A percentile compares a stretch with the other conserved stretches of the same genome.
Conservation (phyloP, 768 basidiomycete genomes). For the Rhizopogon rudus region DNA sequence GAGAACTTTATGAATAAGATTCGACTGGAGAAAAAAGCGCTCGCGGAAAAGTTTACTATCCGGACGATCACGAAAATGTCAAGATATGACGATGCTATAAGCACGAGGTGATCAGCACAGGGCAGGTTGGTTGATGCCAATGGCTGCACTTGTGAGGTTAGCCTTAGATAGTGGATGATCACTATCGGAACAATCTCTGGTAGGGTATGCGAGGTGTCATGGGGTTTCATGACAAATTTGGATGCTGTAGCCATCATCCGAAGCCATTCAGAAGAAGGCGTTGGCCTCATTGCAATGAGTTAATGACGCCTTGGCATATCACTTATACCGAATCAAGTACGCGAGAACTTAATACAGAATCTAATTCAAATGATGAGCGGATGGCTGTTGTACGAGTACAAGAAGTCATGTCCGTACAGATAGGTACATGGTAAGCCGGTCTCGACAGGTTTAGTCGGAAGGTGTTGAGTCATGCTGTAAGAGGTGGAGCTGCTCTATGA, state of each 20-base stretch:
- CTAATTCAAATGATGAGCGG: not conserved
- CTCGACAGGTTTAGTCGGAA: no score
- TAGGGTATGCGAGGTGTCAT: not conserved
- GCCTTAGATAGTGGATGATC: not conserved
- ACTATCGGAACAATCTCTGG: not conserved
- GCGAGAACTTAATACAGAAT: not conserved
- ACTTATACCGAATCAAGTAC: not conserved
- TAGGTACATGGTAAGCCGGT: not conserved
- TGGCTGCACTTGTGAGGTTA: not conserved
- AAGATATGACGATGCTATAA: no score
- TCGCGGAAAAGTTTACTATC: not conserved
- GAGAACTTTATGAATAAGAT: not conserved
- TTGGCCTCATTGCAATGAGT: not conserved
- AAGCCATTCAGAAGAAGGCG: not conserved
- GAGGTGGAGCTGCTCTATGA: conserved; percentile 9
- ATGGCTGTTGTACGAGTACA: no score
- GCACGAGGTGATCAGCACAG: not conserved
- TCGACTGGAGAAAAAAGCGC: not conserved
- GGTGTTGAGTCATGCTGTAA: not conserved
- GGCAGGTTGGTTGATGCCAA: not conserved
- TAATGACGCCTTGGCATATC: not conserved
- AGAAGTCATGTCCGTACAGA: not conserved
- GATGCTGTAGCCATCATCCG: not conserved
- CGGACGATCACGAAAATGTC: not conserved
- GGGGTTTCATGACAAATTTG: not conserved